These are phyloP conservation scores for Ensete ventricosum DNA, from an alignment of 176 grass and related monocot species.

Conservation along the genomic window DNA sequence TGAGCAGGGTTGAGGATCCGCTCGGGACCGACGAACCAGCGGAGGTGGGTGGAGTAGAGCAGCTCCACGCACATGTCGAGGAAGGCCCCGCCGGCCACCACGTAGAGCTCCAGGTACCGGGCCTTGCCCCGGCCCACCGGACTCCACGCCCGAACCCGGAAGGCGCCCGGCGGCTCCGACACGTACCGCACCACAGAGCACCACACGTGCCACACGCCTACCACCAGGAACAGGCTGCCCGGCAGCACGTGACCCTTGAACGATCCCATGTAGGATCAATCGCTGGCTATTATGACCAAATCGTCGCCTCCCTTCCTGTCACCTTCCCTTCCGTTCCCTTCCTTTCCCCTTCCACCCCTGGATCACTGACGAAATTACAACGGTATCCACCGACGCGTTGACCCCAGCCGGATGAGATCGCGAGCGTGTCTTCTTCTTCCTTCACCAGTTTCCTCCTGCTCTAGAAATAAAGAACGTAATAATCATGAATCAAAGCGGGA, in stretches of 20 bases:
- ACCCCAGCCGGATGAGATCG: not conserved
- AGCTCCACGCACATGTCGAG: constrained; percentile 87
- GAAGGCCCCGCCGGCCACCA: constrained; percentile 60
- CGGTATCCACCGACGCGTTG: not conserved
- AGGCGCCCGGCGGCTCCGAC: constrained; percentile 24
- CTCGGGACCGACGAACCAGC: constrained; percentile 35
- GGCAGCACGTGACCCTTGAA: constrained; percentile 85
- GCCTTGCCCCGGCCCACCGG: constrained; percentile 20
- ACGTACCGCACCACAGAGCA: constrained; percentile 37
- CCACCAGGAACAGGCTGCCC: constrained; percentile 62
- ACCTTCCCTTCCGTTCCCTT: not conserved
- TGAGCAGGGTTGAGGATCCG: constrained; percentile 56
- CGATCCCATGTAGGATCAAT: constrained; percentile 47
- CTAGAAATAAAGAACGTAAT: not conserved
- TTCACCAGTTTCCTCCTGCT: not conserved
- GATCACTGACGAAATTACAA: not conserved
- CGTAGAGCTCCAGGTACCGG: constrained; percentile 63
- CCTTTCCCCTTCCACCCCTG: not conserved
- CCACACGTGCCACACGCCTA: constrained; percentile 73
- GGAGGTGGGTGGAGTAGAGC: constrained; percentile 79
- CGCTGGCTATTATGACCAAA: not conserved
- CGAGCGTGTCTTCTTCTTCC: not conserved
- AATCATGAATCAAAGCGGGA: too few relatives aligned
- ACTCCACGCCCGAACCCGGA: constrained; percentile 67
- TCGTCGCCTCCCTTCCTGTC: not conserved